phyloP scores from a whole-genome alignment of 2,329 filamentous ascomycete genomes.

The Colletotrichum agaves region DNA sequence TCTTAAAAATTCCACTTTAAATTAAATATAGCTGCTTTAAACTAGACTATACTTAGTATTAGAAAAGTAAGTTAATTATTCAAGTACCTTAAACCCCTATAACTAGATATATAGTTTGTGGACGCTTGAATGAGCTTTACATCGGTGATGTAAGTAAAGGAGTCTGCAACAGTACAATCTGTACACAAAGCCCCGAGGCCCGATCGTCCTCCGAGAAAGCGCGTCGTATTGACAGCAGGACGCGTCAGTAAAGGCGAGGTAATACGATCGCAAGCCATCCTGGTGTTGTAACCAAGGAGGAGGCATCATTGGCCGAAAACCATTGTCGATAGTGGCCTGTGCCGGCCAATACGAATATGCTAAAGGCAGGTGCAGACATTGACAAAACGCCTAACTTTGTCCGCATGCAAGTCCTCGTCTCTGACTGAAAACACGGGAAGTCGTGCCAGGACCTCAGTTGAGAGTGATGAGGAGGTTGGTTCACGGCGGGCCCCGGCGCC shows the following conservation, averaged over 20 bases:
- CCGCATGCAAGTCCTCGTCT: background rate
- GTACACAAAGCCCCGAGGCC: background rate
- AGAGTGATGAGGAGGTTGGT: constrained; percentile 1
- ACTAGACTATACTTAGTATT: too few species aligned
- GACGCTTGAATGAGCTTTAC: background rate
- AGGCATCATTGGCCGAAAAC: too few species aligned
- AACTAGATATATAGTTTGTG: background rate
- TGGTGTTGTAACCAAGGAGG: too few species aligned
- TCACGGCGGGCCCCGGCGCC: background rate
- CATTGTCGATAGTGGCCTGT: too few species aligned
- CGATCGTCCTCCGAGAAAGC: constrained; percentile 6
- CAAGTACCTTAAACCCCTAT: too few species aligned
- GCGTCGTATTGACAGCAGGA: background rate
- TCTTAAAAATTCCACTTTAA: too few species aligned
- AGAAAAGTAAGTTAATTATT: too few species aligned
- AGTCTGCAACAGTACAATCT: background rate
- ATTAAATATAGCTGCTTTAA: too few species aligned
- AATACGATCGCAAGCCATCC: background rate
- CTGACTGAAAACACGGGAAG: constrained; percentile 4
- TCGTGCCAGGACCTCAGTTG: background rate
- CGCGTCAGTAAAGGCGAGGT: background rate
- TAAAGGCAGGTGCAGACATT: constrained; percentile 14
- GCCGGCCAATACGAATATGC: background rate
- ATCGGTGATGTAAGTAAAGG: background rate
- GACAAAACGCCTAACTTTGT: constrained; percentile 21